phyloP scores from a whole-genome alignment of 2,329 filamentous ascomycete genomes.

The Arthrobotrys musiformis region DNA sequence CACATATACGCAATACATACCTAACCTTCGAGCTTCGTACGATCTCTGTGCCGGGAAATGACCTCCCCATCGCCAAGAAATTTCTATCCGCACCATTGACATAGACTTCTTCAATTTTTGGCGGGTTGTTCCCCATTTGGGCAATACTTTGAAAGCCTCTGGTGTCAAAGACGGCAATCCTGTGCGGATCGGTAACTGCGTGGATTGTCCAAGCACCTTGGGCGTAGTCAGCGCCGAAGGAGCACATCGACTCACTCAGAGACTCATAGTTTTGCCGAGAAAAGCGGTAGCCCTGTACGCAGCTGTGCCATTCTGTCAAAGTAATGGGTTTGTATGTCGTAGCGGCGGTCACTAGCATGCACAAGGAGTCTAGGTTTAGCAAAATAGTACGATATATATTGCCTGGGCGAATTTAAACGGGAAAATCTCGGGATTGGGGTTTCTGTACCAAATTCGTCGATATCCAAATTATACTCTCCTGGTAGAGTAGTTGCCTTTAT shows the following conservation, averaged over 20 bases:
- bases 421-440: not conserved
- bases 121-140: not conserved
- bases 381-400: too few relatives aligned
- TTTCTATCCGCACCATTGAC: not conserved
- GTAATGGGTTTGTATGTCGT: conserved; percentile 9
- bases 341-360: not conserved
- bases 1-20: not conserved
- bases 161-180: conserved; percentile 2
- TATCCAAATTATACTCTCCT: conserved; percentile 20
- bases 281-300: not conserved
- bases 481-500: conserved; percentile 28
- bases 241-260: conserved; percentile 15
- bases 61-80: not conserved
- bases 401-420: too few relatives aligned
- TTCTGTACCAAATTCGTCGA: conserved; percentile 36
- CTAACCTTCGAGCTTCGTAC: not conserved
- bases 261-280: not conserved
- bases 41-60: not conserved
- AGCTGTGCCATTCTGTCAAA: conserved; percentile 9
- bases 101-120: conserved; percentile 12
- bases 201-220: conserved; percentile 15
- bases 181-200: not conserved
- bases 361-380: not conserved
- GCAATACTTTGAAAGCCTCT: not conserved
- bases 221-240: conserved; percentile 22